Base-by-base conservation (phyloP, 2,329 filamentous ascomycete genomes). In the Fusarium ramigenum region DNA sequence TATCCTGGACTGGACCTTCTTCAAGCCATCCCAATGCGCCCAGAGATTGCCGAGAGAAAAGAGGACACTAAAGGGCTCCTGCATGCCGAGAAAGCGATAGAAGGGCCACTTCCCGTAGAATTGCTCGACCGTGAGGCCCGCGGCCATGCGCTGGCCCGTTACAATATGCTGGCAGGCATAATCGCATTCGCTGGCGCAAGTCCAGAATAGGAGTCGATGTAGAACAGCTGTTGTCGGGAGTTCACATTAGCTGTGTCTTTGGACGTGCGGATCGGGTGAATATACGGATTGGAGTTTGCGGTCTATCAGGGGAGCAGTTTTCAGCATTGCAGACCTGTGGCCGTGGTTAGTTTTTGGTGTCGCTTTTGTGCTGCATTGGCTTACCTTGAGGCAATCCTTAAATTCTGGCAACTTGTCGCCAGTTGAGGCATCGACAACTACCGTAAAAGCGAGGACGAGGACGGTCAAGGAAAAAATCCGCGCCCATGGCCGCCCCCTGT, bases 81-180 rank as follows among this genome's bases (percentile, higher is more conserved):
- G 96, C 86, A 97, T 93, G 81, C 96, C 96, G 60, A 97, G 84
- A 79, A 98, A 88, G 75, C 96, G 93, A 82, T 92, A 87, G 84
- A 99, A 99, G 43, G 96, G 96, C 96, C 96, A 99, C 88, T 99
- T 99, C 37, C 96, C 96, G 85, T 99, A 95, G 86, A 95, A 99
- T 84, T 99, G 96, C 63, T 96, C 92, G 56, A 98, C 83, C 16
- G 91, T 88, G 36, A 90, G 89, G 68, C 90, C 88, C 71, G 88
- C 85, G 32, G 89, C 85, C 74, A 95, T 84, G 72, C 96, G 94
- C 66, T 85, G 84, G 76, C 89, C 84, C 63, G 96, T 98, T 68
- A 97, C 88, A 81, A 97, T 92, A 87, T 97, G 96, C 82, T 99
- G 96, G 87, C 96, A 99, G 69, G 93, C 92, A 86, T 99, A 97